These are phyloP conservation scores for Ogataea siamensis DNA, from an alignment of 805 yeast genomes.

Conservation along the genomic window DNA sequence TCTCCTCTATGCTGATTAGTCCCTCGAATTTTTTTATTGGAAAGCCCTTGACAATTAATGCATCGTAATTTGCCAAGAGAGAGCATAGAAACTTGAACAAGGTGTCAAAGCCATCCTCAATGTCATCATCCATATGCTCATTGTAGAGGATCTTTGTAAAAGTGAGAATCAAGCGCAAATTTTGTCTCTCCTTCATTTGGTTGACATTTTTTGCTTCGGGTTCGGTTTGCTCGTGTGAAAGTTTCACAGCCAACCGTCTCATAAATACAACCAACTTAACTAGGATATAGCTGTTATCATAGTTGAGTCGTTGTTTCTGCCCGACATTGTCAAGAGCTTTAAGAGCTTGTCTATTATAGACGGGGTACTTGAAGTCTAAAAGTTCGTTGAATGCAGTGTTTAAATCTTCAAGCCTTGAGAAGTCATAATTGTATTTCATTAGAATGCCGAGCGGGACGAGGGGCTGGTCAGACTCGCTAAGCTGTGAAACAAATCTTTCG, in stretches of 20 bases:
- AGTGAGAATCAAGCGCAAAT: slow-evolving; percentile 32
- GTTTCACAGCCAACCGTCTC: slow-evolving; percentile 16
- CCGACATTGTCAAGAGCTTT: slow-evolving; percentile 3
- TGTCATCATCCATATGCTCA: slow-evolving; percentile 20
- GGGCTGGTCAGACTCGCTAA: slow-evolving; percentile 32
- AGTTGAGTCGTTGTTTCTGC: slow-evolving; percentile 15
- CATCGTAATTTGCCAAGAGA: slow-evolving; percentile 23
- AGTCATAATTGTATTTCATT: slow-evolving; percentile 11
- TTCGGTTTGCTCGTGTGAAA: slow-evolving; percentile 29
- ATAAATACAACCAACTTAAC: slow-evolving; percentile 37
- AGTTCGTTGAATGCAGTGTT: slow-evolving; percentile 21
- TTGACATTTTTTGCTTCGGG: slow-evolving; percentile 23
- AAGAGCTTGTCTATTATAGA: slow-evolving; percentile 1
- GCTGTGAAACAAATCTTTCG: slow-evolving; percentile 26
- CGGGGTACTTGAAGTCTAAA: slow-evolving; percentile 18
- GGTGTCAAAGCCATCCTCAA: slow-evolving; percentile 32
- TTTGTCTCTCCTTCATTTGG: slow-evolving; percentile 28
- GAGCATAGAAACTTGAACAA: slow-evolving; percentile 32
- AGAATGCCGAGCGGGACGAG: slow-evolving; percentile 27
- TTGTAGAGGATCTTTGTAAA: slow-evolving; percentile 33
- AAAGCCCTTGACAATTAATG: slow-evolving; percentile 16
- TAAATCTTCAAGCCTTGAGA: slow-evolving; percentile 15
- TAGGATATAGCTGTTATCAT: slow-evolving; percentile 38
- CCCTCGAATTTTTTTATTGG: slow-evolving; percentile 25
- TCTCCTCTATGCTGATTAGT: slow-evolving; percentile 27